These are phyloP conservation scores for Naganishia friedmannii DNA, from an alignment of 768 basidiomycete species.

Conservation along the genomic window DNA sequence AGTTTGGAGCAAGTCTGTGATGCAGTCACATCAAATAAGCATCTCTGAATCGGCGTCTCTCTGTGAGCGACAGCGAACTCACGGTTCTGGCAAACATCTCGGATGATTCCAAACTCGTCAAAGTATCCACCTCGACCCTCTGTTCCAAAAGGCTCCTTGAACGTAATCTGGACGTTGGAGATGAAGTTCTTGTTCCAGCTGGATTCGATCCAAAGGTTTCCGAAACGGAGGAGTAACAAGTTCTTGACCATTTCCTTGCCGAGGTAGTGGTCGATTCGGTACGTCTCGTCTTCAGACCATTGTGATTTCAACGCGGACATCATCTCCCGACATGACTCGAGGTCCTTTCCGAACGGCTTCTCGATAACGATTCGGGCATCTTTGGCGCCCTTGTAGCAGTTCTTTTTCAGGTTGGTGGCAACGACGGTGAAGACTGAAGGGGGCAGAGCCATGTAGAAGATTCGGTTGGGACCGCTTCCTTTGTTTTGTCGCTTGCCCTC, in stretches of 20 bases:
- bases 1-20: conserved; percentile 84
- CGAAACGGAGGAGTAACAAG: conserved; percentile 88
- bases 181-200: conserved; percentile 95
- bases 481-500: conserved; percentile 62
- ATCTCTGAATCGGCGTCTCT: conserved; percentile 1
- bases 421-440: conserved; percentile 95
- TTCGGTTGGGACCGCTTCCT: conserved; percentile 59
- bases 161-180: conserved; percentile 96
- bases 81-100: conserved; percentile 98
- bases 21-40: conserved; percentile 1
- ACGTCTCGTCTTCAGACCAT: conserved; percentile 96
- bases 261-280: conserved; percentile 98
- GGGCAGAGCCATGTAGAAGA: conserved; percentile 93
- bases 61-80: conserved; percentile 55
- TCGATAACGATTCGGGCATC: conserved; percentile 92
- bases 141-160: conserved; percentile 98
- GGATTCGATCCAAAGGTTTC: conserved; percentile 82
- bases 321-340: conserved; percentile 75
- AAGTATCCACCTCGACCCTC: conserved; percentile 99
- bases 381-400: conserved; percentile 71
- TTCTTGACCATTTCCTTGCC: conserved; percentile 99
- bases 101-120: conserved; percentile 98
- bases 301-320: conserved; percentile 73
- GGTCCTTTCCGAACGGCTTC: conserved; percentile 97
- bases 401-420: conserved; percentile 72